Conservation (phyloP, 2,329 filamentous ascomycete genomes). For the Hypoxylon sp. region DNA sequence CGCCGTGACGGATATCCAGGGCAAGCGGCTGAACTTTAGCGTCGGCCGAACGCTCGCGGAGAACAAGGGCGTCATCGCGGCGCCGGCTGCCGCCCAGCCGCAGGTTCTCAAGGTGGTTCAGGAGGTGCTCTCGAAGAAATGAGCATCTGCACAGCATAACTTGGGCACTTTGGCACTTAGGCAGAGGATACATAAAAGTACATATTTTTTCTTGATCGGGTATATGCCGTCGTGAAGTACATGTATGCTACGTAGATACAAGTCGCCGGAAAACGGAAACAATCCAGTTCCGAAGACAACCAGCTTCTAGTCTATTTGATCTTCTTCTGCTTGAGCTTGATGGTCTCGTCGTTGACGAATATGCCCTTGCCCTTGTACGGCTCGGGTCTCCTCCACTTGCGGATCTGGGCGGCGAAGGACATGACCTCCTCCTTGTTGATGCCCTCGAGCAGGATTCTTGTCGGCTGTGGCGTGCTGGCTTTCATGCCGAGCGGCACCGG, state of each 20-base stretch:
- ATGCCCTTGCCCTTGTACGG: conserved; percentile 99
- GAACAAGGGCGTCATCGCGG: conserved; percentile 95
- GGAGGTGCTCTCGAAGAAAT: conserved; percentile 69
- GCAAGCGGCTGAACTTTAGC: conserved; percentile 85
- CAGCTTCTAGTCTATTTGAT: conserved; percentile 78
- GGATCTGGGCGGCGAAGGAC: conserved; percentile 88
- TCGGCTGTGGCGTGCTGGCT: conserved; percentile 89
- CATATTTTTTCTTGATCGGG: conserved; percentile 37
- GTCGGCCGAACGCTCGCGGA: conserved; percentile 83
- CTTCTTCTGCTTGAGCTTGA: conserved; percentile 98
- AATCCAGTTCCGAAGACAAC: conserved; percentile 14
- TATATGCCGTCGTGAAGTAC: conserved; percentile 39
- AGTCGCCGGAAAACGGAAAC: conserved; percentile 18
- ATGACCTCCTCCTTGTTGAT: conserved; percentile 86
- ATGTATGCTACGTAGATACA: conserved; percentile 42
- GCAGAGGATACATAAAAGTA: conserved; percentile 39
- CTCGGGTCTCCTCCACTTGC: conserved; percentile 88
- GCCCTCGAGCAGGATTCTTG: conserved; percentile 88
- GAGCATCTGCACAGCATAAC: conserved; percentile 26
- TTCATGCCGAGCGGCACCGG: conserved; percentile 82
- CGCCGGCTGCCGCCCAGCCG: conserved; percentile 76
- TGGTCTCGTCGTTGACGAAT: conserved; percentile 96
- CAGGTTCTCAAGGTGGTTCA: conserved; percentile 83
- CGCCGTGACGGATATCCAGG: conserved; percentile 86
- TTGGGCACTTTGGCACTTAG: too few species aligned